Percentiles rank a stretch among this genome's conserved stretches.
Evolutionary conservation across 1,284 basidiomycete species (phyloP).

Genomic region (Neonothopanus nambi): DNA sequence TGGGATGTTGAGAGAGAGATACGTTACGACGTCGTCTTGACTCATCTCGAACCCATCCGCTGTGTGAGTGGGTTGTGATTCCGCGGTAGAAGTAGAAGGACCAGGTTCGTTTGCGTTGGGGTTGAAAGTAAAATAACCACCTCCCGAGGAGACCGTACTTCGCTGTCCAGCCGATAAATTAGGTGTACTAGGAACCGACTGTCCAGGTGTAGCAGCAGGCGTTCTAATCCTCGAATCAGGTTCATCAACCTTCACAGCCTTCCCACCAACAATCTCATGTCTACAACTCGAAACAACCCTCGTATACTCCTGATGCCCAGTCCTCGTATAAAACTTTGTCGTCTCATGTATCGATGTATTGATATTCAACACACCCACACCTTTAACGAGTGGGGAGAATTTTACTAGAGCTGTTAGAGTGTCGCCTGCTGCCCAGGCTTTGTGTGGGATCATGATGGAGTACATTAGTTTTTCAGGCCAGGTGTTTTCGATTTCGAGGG

Average conservation of each 20-base stretch:
- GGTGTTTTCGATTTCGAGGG: slow-evolving; percentile 91
- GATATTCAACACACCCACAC: slow-evolving; percentile 71
- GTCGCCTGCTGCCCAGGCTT: slow-evolving; percentile 91
- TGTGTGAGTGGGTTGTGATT: slow-evolving; percentile 9
- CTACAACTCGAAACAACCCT: slow-evolving; percentile 63
- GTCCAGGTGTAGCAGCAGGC: slow-evolving; percentile 10
- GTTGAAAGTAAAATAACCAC: slow-evolving; percentile 21
- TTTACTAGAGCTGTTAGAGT: slow-evolving; percentile 80
- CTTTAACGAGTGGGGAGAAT: slow-evolving; percentile 85
- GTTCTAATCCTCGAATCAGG: slow-evolving; percentile 23
- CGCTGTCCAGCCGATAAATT: slow-evolving; percentile 29
- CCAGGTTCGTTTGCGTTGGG: slow-evolving; percentile 18
- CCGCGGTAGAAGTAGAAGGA: slow-evolving; percentile 10
- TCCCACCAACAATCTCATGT: slow-evolving; percentile 72
- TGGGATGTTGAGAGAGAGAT: slow-evolving; percentile 48
- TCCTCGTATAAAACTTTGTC: slow-evolving; percentile 61
- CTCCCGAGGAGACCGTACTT: slow-evolving; percentile 17
- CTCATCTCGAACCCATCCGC: slow-evolving; percentile 20
- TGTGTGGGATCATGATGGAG: slow-evolving; percentile 82
- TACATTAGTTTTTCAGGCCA: slow-evolving; percentile 97
- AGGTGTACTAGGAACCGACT: slow-evolving; percentile 25
- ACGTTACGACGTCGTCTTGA: slow-evolving; percentile 48
- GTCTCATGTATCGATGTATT: slow-evolving; percentile 76
- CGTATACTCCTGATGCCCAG: slow-evolving; percentile 60
- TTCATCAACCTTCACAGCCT: slow-evolving; percentile 49